These are phyloP conservation scores for Priceomyces melissophilus DNA, from an alignment of 805 yeast species.

Conservation along the genomic window DNA sequence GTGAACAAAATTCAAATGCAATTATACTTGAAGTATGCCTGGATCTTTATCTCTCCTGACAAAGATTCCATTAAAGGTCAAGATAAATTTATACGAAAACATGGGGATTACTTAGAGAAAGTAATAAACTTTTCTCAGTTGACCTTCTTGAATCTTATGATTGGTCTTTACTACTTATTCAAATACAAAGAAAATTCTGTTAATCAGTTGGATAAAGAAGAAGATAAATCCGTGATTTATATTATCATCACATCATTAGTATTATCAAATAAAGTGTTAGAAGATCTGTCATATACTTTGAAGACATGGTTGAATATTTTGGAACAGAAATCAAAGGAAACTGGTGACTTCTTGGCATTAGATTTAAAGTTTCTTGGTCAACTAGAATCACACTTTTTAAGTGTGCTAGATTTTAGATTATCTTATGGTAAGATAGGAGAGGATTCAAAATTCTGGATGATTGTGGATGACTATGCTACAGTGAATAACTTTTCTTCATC, in stretches of 20 bases:
- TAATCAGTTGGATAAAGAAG: conserved; percentile 8
- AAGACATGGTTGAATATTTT: conserved; percentile 45
- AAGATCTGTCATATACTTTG: conserved; percentile 49
- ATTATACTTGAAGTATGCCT: conserved; percentile 7
- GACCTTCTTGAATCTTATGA: conserved; percentile 17
- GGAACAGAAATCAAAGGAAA: conserved; percentile 7
- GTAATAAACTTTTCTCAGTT: conserved; percentile 20
- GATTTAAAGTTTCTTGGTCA: conserved; percentile 23
- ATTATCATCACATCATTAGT: conserved; percentile 23
- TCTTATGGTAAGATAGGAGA: conserved; percentile 18
- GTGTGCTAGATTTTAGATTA: conserved; percentile 24
- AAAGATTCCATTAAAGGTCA: neutral
- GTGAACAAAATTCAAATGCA: conserved; percentile 4
- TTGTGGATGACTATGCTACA: conserved; percentile 7
- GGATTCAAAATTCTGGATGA: conserved; percentile 23
- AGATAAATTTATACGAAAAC: conserved; percentile 7
- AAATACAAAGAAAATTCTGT: conserved; percentile 13
- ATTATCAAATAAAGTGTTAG: conserved; percentile 40
- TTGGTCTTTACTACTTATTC: conserved; percentile 23
- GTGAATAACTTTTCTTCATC: neutral
- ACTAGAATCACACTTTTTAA: conserved; percentile 26
- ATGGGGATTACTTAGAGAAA: conserved; percentile 12
- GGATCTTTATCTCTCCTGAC: conserved; percentile 5
- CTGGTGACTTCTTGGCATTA: conserved; percentile 6
- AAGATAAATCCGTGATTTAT: conserved; percentile 17